A percentile compares a stretch with the other conserved stretches of the same genome.
Conservation (phyloP, 768 basidiomycete genomes). For the Rhizopogon salebrosus region DNA sequence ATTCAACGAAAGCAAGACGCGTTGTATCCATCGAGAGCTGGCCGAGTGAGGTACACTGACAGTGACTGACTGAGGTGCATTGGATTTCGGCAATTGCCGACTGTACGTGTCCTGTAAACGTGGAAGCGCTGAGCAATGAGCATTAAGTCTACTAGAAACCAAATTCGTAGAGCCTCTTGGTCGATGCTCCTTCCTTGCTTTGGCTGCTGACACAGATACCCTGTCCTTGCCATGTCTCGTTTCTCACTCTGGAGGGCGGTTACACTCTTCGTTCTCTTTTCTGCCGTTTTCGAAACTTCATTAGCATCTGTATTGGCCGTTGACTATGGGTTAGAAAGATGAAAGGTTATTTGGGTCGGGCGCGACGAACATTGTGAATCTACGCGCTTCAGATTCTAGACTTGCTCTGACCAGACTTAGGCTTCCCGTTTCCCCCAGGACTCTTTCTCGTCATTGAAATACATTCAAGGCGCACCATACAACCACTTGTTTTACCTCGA, state of each 20-base stretch:
- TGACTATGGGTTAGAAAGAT: slow-evolving; percentile 88
- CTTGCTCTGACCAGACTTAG: slow-evolving; percentile 34
- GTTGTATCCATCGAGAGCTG: too few species aligned
- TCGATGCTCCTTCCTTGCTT: not conserved
- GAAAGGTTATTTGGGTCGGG: slow-evolving; percentile 89
- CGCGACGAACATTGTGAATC: slow-evolving; percentile 79
- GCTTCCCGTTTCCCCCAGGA: slow-evolving; percentile 89
- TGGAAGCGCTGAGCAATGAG: not conserved
- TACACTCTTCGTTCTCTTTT: slow-evolving; percentile 18
- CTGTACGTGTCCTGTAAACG: not conserved
- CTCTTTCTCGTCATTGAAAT: slow-evolving; percentile 82
- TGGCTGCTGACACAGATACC: not conserved
- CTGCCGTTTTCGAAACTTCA: slow-evolving; percentile 26
- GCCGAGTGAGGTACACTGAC: too few species aligned
- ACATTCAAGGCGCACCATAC: slow-evolving; percentile 68
- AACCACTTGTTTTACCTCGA: slow-evolving; percentile 52
- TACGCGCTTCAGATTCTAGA: not conserved
- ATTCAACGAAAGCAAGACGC: too few species aligned
- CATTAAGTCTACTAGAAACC: not conserved
- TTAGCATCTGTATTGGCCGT: slow-evolving; percentile 85
- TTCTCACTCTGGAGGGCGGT: slow-evolving; percentile 23
- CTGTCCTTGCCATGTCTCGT: slow-evolving; percentile 11
- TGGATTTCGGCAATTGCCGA: not conserved
- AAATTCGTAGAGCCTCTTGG: not conserved
- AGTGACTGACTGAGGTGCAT: not conserved